Evolutionary conservation across 345 rosid species (phyloP), one percentile per base, ranked within the genome.

Genomic region (Passiflora organensis): DNA sequence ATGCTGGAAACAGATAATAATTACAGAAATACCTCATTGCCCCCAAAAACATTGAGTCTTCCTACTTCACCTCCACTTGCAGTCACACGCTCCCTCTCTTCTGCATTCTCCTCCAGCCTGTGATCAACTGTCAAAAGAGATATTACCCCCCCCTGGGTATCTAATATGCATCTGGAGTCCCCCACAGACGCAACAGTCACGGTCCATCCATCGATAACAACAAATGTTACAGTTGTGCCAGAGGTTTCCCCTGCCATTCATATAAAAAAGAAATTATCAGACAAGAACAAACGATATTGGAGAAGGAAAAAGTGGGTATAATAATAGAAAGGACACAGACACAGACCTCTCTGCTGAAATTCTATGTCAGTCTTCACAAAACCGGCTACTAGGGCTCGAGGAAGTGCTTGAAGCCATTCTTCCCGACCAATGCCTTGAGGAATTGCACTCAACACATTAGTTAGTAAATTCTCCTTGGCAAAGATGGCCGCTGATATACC

Each of bases 51-150:
- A 67, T 94, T 94, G 56, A 94, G 90, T 69, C 99, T 83, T 69
- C 99, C 99, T 17, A 94, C 99, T 82, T 94, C 97, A 62, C 99
- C 99, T 14, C 99, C 99, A 70, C 99, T 94, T 52, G 99, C 99
- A 73, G 97, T 94, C 64, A 94, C 88, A 49, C 99, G 97, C 73
- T 89, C 97, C 71, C 99, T 80, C 80, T 94, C 99, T 78, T 87
- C 97, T 16, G 28, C 95, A 76, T 94, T 94, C 74, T 94, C 99
- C 73, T 94, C 99, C 16, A 94, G 79, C 76, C 99, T 82, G 65
- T 94, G 99, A 74, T 94, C 99, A 37, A 89, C 99, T 5, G 99
- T 94, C 74, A 94, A 75, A 2, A 94, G 90, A 57, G 99, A 89
- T 50, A 94, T 93, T 51, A 87, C 81, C 47, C 97, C 99, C 22